Conservation (phyloP, 2,329 filamentous ascomycete species). For the Magnaporthiopsis poae region DNA sequence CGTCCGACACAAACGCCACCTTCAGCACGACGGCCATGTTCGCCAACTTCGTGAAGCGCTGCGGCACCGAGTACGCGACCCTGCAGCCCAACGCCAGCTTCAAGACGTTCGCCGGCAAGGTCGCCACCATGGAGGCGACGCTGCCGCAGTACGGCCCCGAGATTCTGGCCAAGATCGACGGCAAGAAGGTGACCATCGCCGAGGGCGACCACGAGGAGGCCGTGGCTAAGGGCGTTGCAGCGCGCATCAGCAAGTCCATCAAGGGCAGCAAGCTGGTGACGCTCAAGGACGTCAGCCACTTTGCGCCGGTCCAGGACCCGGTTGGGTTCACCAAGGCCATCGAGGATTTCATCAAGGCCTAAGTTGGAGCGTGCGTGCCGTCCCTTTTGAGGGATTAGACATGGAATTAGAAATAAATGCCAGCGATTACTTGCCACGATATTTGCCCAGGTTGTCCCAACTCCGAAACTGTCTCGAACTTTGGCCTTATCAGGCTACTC, state of each 20-base stretch:
- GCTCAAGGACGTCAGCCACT: conserved; percentile 30
- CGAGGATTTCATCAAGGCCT: conserved; percentile 18
- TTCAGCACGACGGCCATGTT: conserved; percentile 25
- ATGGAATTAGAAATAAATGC: background rate
- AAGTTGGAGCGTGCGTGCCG: background rate
- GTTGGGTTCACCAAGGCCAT: conserved; percentile 24
- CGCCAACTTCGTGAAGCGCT: conserved; percentile 24
- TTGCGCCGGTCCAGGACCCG: conserved; percentile 32
- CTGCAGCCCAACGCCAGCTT: conserved; percentile 28
- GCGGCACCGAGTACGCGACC: conserved; percentile 24
- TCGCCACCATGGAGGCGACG: conserved; percentile 19
- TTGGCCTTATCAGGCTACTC: too few relatives aligned
- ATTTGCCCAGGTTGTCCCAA: too few relatives aligned
- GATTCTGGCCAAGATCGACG: conserved; percentile 17
- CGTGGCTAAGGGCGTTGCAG: conserved; percentile 27
- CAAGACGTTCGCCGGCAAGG: conserved; percentile 22
- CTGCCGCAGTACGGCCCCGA: conserved; percentile 22
- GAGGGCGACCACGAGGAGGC: conserved; percentile 27
- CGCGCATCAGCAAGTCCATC: conserved; percentile 25
- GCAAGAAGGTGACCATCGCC: conserved; percentile 19
- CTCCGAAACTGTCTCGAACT: too few relatives aligned
- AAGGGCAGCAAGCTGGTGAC: conserved; percentile 26
- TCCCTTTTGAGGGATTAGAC: background rate
- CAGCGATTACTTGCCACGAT: background rate
- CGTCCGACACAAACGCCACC: conserved; percentile 25